Evolutionary conservation across 352 stramenopile species (phyloP), one percentile per base, ranked within the genome.

Genomic region (Phytophthora palmivora): DNA sequence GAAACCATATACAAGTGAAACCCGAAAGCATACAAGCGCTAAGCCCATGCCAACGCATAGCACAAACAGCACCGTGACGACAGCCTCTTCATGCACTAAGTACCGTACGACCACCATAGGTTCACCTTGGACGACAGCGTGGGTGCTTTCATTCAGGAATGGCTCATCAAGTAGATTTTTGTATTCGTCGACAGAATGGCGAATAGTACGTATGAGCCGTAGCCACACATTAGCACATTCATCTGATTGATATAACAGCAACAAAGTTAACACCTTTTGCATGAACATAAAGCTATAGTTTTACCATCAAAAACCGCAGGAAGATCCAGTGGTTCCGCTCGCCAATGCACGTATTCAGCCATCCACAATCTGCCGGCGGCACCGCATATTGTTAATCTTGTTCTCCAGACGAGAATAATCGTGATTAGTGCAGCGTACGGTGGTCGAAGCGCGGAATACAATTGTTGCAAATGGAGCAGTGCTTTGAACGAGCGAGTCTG

Each of bases 401-500:
- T 28, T 3, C 24, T 28, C 6, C 24, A 28, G 24, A 28, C 6
- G 6, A 28, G 24, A 28, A 28, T 28, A 3, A 28, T 28, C 11
- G 39, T 9, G 0, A 57, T 44, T 51, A 45, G 45, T 45, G 28
- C 32, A 50, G 22, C 55, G 54, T 33, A 87, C 79, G 80, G 52
- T 91, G 82, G 36, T 92, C 83, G 28, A 87, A 87, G 50, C 79
- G 83, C 22, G 76, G 77, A 12, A 90, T 55, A 49, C 83, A 90
- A 1, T 79, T 58, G 58, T 89, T 80, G 74, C 82, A 92, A 38
- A 89, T 42, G 4, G 70, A 70, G 51, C 80, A 92, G 56, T 90
- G 78, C 70, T 89, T 90, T 53, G 78, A 90, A n/a, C 82, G 70
- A 42, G 80, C 79, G 24, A 83, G 59, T 48, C 78, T 88, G 45